Base-by-base conservation (phyloP, 192 early-diverging fungal species). In the Coemansia sp. region DNA sequence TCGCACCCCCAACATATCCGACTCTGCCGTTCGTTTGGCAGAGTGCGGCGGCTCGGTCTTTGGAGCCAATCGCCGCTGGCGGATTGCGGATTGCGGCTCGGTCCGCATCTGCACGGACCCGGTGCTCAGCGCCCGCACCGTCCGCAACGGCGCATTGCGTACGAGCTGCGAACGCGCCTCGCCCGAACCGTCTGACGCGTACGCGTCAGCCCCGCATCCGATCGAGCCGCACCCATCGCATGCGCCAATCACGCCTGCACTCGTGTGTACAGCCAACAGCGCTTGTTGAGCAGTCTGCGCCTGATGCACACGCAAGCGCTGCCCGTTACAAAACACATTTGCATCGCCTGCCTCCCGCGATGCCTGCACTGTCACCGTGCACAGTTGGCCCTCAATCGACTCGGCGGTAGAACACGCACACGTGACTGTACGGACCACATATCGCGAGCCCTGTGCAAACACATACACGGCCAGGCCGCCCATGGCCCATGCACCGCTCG, bases 251-350 rank as follows among this genome's bases (percentile, higher is more conserved):
- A 54, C 22, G 1, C 48, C 50, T 10, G 64, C 66, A 25, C 49
- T 51, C 26, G 43, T 66, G 16, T 38, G 66, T 7, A 81, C 68
- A 47, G 59, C 55, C 49, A 64, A 55, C 51, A 80, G 69, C 50
- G 74, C 65, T 61, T 64, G 64, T 23, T 45, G 47, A 22, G 53
- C 39, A 4, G 64, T 53, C 27, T 43, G 37, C 10, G 55, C 55
- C 25, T 16, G 38, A 49, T 72, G 78, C 31, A 72, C 62, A 16
- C 73, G 69, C 72, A 81, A 59, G 2, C 57, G 60, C 61, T 75
- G 78, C 23, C 73, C 69, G 55, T 81, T 75, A 63, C 70, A 65
- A 17, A 43, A 21, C 56, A 70, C 68, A 10, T n/a, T 38, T 0
- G 57, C 25, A 10, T 11, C 21, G 19, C 16, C 23, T 6, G 17